Percentiles rank a stretch among this genome's conserved stretches.
Conservation (phyloP, 164 flowering plant species). For the Aristolochia californica region DNA sequence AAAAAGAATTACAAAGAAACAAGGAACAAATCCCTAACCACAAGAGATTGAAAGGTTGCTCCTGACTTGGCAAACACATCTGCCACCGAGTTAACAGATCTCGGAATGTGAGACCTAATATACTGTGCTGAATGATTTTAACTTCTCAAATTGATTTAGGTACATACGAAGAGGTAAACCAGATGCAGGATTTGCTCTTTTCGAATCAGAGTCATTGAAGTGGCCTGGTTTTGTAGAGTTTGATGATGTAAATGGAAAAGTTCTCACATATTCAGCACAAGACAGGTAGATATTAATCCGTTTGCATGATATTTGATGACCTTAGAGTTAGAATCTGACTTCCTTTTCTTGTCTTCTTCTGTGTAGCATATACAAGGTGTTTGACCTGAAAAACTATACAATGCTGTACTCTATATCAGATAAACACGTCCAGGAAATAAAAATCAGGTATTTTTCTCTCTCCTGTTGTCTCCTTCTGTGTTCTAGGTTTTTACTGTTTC, state of each 20-base stretch:
- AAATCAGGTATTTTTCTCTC: constrained; percentile 58
- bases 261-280: constrained; percentile 89
- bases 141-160: constrained; percentile 22
- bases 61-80: too few species aligned
- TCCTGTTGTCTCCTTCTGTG: background rate
- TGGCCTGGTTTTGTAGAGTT: constrained; percentile 99
- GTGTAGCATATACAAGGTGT: constrained; percentile 81
- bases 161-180: constrained; percentile 77
- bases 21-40: too few species aligned
- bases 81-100: too few species aligned
- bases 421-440: constrained; percentile 87
- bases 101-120: too few species aligned
- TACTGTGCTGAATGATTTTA: background rate
- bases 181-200: constrained; percentile 89
- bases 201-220: constrained; percentile 87
- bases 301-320: background rate
- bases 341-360: constrained; percentile 1
- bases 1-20: too few species aligned
- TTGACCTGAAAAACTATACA: constrained; percentile 84
- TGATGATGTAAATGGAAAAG: constrained; percentile 99
- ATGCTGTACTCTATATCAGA: constrained; percentile 92
- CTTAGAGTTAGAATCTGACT: constrained; percentile 5
- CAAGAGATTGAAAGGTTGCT: too few species aligned
- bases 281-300: constrained; percentile 36
- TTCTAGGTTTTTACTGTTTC: too few species aligned